phyloP scores from a whole-genome alignment of 2,329 filamentous ascomycete genomes.

The Scedosporium aurantiacum region DNA sequence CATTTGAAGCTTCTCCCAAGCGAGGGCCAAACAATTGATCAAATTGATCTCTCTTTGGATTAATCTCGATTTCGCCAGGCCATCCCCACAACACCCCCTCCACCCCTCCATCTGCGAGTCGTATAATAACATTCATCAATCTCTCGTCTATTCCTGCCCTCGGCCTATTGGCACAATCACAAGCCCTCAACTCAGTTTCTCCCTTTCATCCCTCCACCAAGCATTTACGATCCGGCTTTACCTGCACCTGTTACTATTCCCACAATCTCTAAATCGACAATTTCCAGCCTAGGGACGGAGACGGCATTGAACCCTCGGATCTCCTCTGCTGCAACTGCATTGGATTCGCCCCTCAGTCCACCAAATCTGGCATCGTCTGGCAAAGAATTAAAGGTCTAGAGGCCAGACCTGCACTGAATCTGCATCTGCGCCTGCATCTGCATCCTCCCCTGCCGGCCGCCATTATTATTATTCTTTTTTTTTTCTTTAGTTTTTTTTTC shows the following conservation, averaged over 20 bases:
- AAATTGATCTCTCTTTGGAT: too few species aligned
- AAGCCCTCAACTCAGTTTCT: neutral
- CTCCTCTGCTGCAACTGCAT: too few species aligned
- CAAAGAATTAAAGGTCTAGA: neutral
- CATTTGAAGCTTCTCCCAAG: too few species aligned
- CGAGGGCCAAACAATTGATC: too few species aligned
- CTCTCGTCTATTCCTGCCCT: too few species aligned
- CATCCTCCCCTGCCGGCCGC: neutral
- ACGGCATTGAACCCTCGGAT: neutral
- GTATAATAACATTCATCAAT: neutral
- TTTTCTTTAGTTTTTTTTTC: conserved; percentile 7
- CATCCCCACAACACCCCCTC: too few species aligned
- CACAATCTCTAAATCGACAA: neutral
- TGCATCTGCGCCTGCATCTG: neutral
- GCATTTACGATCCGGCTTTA: too few species aligned
- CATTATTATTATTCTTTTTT: neutral
- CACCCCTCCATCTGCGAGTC: neutral
- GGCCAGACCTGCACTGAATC: neutral
- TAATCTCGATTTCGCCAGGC: neutral
- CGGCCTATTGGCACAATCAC: neutral
- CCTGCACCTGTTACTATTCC: neutral
- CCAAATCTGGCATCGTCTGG: too few species aligned
- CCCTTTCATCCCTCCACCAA: too few species aligned
- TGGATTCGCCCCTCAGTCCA: too few species aligned
- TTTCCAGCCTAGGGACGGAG: neutral